These are phyloP conservation scores for Candida schatavii DNA, from an alignment of 805 yeast species.

Conservation along the genomic window DNA sequence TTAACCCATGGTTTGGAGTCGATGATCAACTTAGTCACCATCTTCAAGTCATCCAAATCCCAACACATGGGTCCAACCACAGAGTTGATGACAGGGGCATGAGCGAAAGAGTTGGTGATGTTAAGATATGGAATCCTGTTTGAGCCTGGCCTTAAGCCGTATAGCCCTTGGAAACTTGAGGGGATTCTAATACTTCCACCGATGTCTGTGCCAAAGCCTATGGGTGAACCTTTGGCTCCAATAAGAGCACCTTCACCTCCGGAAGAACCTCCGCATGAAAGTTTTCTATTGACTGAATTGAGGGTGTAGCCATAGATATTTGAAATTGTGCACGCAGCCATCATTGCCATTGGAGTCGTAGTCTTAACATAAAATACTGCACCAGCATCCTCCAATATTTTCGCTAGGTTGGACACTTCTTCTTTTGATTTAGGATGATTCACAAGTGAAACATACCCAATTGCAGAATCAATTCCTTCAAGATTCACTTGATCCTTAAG, in stretches of 20 bases:
- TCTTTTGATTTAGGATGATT: slow-evolving; percentile 10
- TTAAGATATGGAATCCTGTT: slow-evolving; percentile 40
- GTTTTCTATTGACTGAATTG: slow-evolving; percentile 30
- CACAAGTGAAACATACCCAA: slow-evolving; percentile 3
- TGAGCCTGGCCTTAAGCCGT: slow-evolving; percentile 48
- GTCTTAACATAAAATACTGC: slow-evolving; percentile 6
- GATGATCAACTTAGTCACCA: slow-evolving; percentile 5
- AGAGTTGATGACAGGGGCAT: slow-evolving; percentile 3
- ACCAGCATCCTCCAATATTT: slow-evolving; percentile 8
- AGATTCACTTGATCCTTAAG: slow-evolving; percentile 52
- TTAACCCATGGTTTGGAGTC: slow-evolving; percentile 7
- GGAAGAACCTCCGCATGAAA: slow-evolving; percentile 53
- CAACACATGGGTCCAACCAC: slow-evolving; percentile 18
- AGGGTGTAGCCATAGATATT: slow-evolving; percentile 17
- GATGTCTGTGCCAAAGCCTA: slow-evolving; percentile 43
- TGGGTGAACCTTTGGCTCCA: slow-evolving; percentile 41
- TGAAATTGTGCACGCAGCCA: slow-evolving; percentile 3
- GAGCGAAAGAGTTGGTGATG: slow-evolving; percentile 1
- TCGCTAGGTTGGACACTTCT: slow-evolving; percentile 7
- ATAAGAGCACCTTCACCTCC: slow-evolving; percentile 53
- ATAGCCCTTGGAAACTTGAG: slow-evolving; percentile 51
- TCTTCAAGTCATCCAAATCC: slow-evolving; percentile 5
- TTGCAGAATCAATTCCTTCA: slow-evolving; percentile 6
- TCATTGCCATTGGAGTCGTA: slow-evolving; percentile 7
- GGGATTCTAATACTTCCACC: slow-evolving; percentile 58